Evolutionary conservation across 2,329 filamentous ascomycete species (phyloP), one percentile per base, ranked within the genome.

Genomic region (Penicillium sumatraense): DNA sequence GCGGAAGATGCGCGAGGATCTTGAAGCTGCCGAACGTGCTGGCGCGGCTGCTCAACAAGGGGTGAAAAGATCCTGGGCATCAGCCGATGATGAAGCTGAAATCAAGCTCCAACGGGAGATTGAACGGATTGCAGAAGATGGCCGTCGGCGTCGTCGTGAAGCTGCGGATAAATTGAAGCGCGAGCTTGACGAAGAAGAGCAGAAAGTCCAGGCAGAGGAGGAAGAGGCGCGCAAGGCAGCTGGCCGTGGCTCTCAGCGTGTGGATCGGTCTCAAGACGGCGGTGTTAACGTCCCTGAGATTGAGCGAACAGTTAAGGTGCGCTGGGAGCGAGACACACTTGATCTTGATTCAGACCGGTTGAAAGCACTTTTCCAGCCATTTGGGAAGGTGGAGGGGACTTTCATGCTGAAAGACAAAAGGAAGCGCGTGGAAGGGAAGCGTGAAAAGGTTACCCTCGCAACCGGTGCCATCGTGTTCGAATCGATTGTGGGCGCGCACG

Each of bases 1-100:
- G 64, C 81, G 89, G 69, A 83, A 86, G 63, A 89, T 96, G 83
- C 89, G 90, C 61, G 91, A 96, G 68, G 92, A 97, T 68, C 78
- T 98, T 48, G 92, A 96, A 75, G 83, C 85, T 23, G 80, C 89
- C 18, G 93, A 96, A 73, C 79, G 83, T 18, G 79, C 78, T 14
- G 79, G 75, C 0, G 68, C 66, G 51, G 53, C 41, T 18, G 61
- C 1, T 49, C 74, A 69, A 29, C 78, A 79, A 26, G 86, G 87
- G 2, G 79, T 86, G 49, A 87, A 85, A 68, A 77, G 84, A 40
- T 78, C 85, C 57, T 82, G 82, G 75, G 82, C 58, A 13, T 41
- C 60, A 18, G 64, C 58, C 1, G 70, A 67, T 45, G 72, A 81
- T 78, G 70, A 81, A 78, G 68, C 79, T 68, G 58, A 77, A 59